Evolutionary conservation across 2,329 filamentous ascomycete genomes (phyloP).

Genomic region (Colletotrichum lini): DNA sequence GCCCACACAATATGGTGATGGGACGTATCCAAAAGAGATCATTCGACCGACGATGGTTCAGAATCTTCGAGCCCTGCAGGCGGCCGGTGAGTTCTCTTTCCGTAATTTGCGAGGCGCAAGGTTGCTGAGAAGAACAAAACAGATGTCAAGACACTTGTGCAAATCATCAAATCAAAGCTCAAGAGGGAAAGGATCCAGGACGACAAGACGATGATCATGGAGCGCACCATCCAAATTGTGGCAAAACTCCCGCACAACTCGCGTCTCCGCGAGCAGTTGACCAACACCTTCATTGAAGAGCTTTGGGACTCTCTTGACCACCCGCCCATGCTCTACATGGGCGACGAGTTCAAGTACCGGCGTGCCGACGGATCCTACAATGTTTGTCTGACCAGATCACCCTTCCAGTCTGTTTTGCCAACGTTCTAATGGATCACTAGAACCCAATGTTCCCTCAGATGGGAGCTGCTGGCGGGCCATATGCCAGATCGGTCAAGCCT

Average conservation of each 20-base stretch:
- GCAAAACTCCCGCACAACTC: constrained; percentile 75
- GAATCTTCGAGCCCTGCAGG: constrained; percentile 70
- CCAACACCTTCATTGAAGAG: constrained; percentile 76
- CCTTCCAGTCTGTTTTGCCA: too few species aligned
- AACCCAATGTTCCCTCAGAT: constrained; percentile 77
- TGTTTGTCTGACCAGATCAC: constrained; percentile 50
- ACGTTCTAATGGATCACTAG: constrained; percentile 48
- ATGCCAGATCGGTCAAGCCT: constrained; percentile 75
- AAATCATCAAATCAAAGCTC: constrained; percentile 73
- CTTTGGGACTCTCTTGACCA: constrained; percentile 82
- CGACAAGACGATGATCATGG: constrained; percentile 85
- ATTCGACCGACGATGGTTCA: constrained; percentile 66
- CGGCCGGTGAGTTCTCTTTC: constrained; percentile 55
- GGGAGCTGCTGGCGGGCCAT: constrained; percentile 77
- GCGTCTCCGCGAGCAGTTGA: constrained; percentile 72
- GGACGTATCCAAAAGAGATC: constrained; percentile 67
- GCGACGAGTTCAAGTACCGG: constrained; percentile 75
- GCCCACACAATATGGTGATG: constrained; percentile 74
- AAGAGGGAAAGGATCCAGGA: constrained; percentile 75
- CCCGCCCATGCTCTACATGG: constrained; percentile 77
- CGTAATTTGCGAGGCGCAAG: too few species aligned
- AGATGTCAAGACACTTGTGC: constrained; percentile 75
- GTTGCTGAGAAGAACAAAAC: constrained; percentile 41
- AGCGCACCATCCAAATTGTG: constrained; percentile 79
- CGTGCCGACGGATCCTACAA: constrained; percentile 80